Evolutionary conservation across 345 rosid genomes (phyloP).

Genomic region (Aquilaria sinensis): DNA sequence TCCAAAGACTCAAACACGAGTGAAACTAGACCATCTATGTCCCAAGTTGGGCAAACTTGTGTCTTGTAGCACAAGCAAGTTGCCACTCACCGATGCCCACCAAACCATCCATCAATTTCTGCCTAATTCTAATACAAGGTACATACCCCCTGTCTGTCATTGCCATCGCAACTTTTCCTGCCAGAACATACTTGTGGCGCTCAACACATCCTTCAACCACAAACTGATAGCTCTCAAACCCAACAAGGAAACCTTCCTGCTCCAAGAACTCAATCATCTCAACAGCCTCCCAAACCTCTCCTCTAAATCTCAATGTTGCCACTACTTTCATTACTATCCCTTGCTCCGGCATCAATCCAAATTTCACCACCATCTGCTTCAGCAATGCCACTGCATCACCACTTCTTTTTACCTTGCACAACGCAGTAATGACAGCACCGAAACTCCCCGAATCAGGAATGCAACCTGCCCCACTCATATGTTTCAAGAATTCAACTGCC

Average conservation of each 20-base stretch:
- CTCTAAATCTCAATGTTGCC: slow-evolving; percentile 52
- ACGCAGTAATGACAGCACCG: slow-evolving; percentile 36
- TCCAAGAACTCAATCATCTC: slow-evolving; percentile 71
- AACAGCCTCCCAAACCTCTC: slow-evolving; percentile 61
- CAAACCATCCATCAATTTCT: slow-evolving; percentile 62
- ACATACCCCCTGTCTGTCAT: slow-evolving; percentile 79
- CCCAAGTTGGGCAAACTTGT: slow-evolving; percentile 48
- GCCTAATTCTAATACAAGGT: slow-evolving; percentile 70
- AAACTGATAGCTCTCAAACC: slow-evolving; percentile 57
- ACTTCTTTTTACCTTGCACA: slow-evolving; percentile 54
- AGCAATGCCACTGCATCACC: slow-evolving; percentile 44
- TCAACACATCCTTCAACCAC: slow-evolving; percentile 67
- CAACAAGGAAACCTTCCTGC: slow-evolving; percentile 41
- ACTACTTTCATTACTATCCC: slow-evolving; percentile 50
- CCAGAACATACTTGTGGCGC: slow-evolving; percentile 56
- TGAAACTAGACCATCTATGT: slow-evolving; percentile 33
- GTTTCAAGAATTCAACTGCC: slow-evolving; percentile 57
- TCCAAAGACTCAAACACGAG: background rate
- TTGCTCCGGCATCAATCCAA: slow-evolving; percentile 57
- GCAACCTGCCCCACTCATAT: slow-evolving; percentile 52
- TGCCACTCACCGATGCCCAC: slow-evolving; percentile 49
- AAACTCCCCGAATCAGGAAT: slow-evolving; percentile 73
- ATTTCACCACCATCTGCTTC: slow-evolving; percentile 68
- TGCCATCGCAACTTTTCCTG: slow-evolving; percentile 55
- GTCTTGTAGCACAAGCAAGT: slow-evolving; percentile 62